Evolutionary conservation across 768 basidiomycete species (phyloP).

Genomic region (Agaricus sinodeliciosus): DNA sequence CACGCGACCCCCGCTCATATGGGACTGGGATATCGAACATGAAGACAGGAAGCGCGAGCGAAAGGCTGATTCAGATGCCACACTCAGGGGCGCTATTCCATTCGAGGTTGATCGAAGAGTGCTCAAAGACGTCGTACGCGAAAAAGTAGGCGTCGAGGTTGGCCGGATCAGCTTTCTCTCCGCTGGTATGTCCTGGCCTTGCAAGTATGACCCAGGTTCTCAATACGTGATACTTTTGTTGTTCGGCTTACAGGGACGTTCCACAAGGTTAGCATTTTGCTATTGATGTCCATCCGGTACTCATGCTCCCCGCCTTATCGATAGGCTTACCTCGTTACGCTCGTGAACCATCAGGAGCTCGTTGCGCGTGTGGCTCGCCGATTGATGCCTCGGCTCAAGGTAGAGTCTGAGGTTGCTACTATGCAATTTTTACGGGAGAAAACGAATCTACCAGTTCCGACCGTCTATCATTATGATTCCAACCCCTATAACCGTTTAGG

Average conservation of each 20-base stretch:
- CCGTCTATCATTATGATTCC: constrained; percentile 70
- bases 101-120: constrained; percentile 73
- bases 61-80: constrained; percentile 58
- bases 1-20: constrained; percentile 34
- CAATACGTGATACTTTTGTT: constrained; percentile 6
- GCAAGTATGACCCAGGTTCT: constrained; percentile 10
- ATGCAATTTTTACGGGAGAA: constrained; percentile 72
- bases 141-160: constrained; percentile 60
- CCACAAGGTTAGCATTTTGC: constrained; percentile 52
- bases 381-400: constrained; percentile 84
- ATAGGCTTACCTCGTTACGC: constrained; percentile 75
- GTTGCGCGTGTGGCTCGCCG: constrained; percentile 79
- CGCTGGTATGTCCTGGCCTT: constrained; percentile 45
- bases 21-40: constrained; percentile 71
- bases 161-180: constrained; percentile 68
- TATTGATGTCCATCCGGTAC: neutral
- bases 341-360: constrained; percentile 52
- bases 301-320: constrained; percentile 1
- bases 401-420: constrained; percentile 82
- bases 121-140: constrained; percentile 70
- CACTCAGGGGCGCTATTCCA: constrained; percentile 53
- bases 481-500: constrained; percentile 83
- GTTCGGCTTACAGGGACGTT: constrained; percentile 57
- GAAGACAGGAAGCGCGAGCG: constrained; percentile 62
- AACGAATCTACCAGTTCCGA: constrained; percentile 68